A percentile compares a stretch with the other conserved stretches of the same genome.
Evolutionary conservation across 371 early-diverging fungal genomes (phyloP).

Genomic region (Mucor circinelloides): DNA sequence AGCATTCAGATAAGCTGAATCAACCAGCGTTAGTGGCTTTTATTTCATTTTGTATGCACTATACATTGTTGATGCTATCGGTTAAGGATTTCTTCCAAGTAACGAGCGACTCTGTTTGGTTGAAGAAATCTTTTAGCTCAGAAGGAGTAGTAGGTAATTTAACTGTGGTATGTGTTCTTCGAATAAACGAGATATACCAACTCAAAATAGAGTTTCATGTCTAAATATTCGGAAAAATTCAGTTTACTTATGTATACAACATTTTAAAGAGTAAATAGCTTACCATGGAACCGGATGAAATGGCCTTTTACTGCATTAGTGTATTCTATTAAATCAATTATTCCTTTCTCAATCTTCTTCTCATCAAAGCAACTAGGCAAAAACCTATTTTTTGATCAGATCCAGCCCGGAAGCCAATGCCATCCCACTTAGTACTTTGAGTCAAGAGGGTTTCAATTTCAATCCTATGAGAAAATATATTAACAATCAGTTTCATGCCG

Average conservation of each 20-base stretch:
- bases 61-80: slow-evolving; percentile 16
- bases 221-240: slow-evolving; percentile 18
- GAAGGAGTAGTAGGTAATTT: slow-evolving; percentile 16
- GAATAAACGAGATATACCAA: slow-evolving; percentile 17
- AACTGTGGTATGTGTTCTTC: slow-evolving; percentile 16
- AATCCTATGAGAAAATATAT: slow-evolving; percentile 12
- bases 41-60: background rate
- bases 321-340: slow-evolving; percentile 14
- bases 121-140: slow-evolving; percentile 15
- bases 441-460: slow-evolving; percentile 17
- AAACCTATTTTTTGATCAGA: slow-evolving; percentile 18
- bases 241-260: slow-evolving; percentile 19
- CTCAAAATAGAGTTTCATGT: slow-evolving; percentile 22
- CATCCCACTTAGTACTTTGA: slow-evolving; percentile 16
- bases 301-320: slow-evolving; percentile 19
- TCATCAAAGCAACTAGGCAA: slow-evolving; percentile 19
- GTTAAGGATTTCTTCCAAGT: slow-evolving; percentile 20
- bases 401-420: slow-evolving; percentile 15
- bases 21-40: background rate
- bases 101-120: slow-evolving; percentile 15
- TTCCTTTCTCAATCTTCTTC: slow-evolving; percentile 17
- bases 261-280: slow-evolving; percentile 15
- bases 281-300: slow-evolving; percentile 23
- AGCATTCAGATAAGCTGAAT: background rate
- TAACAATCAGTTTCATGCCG: slow-evolving; percentile 9